Conservation (phyloP, 2,329 filamentous ascomycete genomes). For the Monosporascus sp. region DNA sequence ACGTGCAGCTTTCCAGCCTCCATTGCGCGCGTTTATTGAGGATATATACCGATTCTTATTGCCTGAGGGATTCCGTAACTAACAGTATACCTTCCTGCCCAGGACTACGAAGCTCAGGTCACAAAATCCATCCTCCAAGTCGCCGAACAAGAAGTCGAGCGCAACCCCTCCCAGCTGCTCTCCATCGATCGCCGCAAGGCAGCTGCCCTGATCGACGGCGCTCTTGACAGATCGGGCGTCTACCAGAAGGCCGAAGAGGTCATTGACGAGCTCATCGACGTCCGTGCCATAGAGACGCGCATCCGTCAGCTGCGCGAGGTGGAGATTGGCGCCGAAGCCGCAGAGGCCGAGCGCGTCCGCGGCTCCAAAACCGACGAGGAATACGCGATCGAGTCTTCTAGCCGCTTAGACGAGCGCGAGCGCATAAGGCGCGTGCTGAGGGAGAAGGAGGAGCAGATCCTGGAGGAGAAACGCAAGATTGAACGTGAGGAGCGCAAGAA, state of each 20-base stretch:
- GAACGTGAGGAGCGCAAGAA: conserved; percentile 51
- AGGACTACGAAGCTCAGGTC: conserved; percentile 68
- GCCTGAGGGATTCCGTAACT: neutral
- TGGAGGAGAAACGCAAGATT: conserved; percentile 57
- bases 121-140: conserved; percentile 62
- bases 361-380: conserved; percentile 70
- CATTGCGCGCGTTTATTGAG: neutral
- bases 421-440: conserved; percentile 55
- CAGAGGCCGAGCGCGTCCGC: conserved; percentile 56
- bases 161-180: conserved; percentile 65
- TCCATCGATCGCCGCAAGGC: conserved; percentile 70
- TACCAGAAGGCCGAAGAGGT: conserved; percentile 67
- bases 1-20: conserved; percentile 23
- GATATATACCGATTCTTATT: too few species aligned
- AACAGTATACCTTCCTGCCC: neutral
- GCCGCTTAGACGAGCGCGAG: conserved; percentile 55
- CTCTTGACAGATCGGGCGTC: conserved; percentile 68
- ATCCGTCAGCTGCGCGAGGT: conserved; percentile 63
- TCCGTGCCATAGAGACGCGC: conserved; percentile 60
- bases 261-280: conserved; percentile 63
- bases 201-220: conserved; percentile 70
- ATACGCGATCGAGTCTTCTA: conserved; percentile 63
- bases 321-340: conserved; percentile 66
- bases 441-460: conserved; percentile 53
- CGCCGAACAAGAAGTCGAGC: conserved; percentile 68